These are phyloP conservation scores for Haplosporangium gracile DNA, from an alignment of 192 early-diverging fungal species.

Conservation along the genomic window DNA sequence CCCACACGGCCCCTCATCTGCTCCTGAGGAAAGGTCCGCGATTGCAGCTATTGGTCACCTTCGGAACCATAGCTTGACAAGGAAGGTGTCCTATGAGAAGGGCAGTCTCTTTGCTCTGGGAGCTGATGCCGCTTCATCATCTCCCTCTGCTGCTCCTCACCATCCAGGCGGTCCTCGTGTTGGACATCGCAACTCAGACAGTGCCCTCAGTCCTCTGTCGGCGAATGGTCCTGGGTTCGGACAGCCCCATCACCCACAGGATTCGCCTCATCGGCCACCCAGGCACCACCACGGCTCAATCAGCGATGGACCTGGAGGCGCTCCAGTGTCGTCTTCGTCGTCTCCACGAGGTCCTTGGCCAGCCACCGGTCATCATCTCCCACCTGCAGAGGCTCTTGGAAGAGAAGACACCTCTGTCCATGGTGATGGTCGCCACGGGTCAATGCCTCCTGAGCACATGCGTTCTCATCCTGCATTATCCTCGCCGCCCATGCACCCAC, in stretches of 20 bases:
- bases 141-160: not conserved
- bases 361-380: not conserved
- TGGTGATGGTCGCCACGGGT: not conserved
- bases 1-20: not conserved
- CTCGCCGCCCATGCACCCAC: conserved; percentile 18
- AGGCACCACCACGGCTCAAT: conserved; percentile 11
- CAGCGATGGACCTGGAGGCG: not conserved
- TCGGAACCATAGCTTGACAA: conserved; percentile 23
- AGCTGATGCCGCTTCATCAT: not conserved
- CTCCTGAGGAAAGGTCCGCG: not conserved
- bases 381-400: not conserved
- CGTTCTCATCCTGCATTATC: conserved; percentile 8
- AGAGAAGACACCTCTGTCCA: not conserved
- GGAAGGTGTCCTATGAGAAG: conserved; percentile 6
- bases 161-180: not conserved
- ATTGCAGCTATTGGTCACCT: conserved; percentile 1
- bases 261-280: conserved; percentile 1
- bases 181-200: not conserved
- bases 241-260: not conserved
- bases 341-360: not conserved
- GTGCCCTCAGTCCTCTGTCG: not conserved
- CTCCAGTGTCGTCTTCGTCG: not conserved
- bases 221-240: not conserved
- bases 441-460: not conserved
- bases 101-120: conserved; percentile 6